A percentile compares a stretch with the other conserved stretches of the same genome.
phyloP scores from a whole-genome alignment of 192 early-diverging fungal species.

The Linnemannia elongata region DNA sequence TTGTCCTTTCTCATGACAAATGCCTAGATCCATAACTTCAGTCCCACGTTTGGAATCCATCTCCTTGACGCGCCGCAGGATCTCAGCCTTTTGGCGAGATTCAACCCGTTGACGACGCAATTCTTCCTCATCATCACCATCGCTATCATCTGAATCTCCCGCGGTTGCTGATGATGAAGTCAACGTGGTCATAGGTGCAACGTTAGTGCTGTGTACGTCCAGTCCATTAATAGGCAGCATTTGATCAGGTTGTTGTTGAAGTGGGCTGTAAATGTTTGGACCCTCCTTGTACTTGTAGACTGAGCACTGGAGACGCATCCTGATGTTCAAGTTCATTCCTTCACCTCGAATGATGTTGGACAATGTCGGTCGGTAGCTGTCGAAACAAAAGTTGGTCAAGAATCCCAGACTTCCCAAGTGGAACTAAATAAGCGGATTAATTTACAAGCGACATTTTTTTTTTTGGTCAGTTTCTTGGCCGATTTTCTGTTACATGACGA shows the following conservation, averaged over 20 bases:
- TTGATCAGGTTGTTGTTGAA: neutral
- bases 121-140: conserved; percentile 14
- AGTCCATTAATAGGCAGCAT: neutral
- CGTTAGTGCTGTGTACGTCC: neutral
- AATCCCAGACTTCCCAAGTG: conserved; percentile 94
- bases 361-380: conserved; percentile 68
- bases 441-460: neutral
- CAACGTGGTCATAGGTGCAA: neutral
- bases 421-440: conserved; percentile 67
- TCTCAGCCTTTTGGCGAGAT: neutral
- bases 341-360: conserved; percentile 56
- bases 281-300: conserved; percentile 68
- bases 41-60: conserved; percentile 50
- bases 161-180: neutral
- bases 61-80: conserved; percentile 43
- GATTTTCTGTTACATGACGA: too few species aligned
- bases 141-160: conserved; percentile 5
- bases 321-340: conserved; percentile 84
- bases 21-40: conserved; percentile 37
- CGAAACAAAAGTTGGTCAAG: conserved; percentile 87
- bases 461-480: neutral
- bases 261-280: conserved; percentile 15
- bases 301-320: conserved; percentile 90
- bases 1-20: conserved; percentile 43
- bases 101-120: neutral